Percentiles rank a stretch among this genome's conserved stretches.
These are phyloP conservation scores for Fusarium torulosum DNA, from an alignment of 2,329 filamentous ascomycete genomes.

Conservation along the genomic window DNA sequence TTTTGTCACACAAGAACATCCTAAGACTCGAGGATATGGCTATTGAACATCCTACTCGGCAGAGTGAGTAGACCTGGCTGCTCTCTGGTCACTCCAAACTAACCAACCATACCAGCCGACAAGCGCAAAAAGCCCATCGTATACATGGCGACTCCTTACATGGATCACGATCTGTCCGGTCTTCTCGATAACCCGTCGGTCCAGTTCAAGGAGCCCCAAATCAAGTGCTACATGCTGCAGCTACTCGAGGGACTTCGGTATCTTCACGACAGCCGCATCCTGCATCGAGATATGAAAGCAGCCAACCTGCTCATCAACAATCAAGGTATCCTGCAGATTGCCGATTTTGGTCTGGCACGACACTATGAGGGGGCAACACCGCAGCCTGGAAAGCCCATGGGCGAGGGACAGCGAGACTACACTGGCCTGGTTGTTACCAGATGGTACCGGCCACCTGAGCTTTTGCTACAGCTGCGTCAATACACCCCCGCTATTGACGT, in stretches of 20 bases:
- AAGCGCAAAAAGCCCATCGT: slow-evolving; percentile 87
- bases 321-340: slow-evolving; percentile 91
- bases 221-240: slow-evolving; percentile 98
- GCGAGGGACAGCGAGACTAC: slow-evolving; percentile 89
- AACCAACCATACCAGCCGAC: slow-evolving; percentile 65
- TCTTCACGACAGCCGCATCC: slow-evolving; percentile 87
- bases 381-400: slow-evolving; percentile 80
- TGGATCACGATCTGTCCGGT: slow-evolving; percentile 98
- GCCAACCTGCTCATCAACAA: slow-evolving; percentile 98
- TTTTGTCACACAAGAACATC: slow-evolving; percentile 91
- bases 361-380: slow-evolving; percentile 91
- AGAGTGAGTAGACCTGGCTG: slow-evolving; percentile 60
- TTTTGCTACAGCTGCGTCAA: slow-evolving; percentile 85
- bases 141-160: slow-evolving; percentile 99
- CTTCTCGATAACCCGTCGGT: slow-evolving; percentile 95
- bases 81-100: slow-evolving; percentile 7
- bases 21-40: slow-evolving; percentile 95
- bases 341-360: slow-evolving; percentile 93
- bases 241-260: slow-evolving; percentile 90
- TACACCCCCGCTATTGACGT: slow-evolving; percentile 99
- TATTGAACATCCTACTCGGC: slow-evolving; percentile 79
- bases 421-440: slow-evolving; percentile 96
- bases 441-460: slow-evolving; percentile 96
- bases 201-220: slow-evolving; percentile 86
- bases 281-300: slow-evolving; percentile 99